Percentiles rank a stretch among this genome's conserved stretches.
phyloP scores from a whole-genome alignment of 768 basidiomycete genomes.

The Hysterangium stoloniferum region DNA sequence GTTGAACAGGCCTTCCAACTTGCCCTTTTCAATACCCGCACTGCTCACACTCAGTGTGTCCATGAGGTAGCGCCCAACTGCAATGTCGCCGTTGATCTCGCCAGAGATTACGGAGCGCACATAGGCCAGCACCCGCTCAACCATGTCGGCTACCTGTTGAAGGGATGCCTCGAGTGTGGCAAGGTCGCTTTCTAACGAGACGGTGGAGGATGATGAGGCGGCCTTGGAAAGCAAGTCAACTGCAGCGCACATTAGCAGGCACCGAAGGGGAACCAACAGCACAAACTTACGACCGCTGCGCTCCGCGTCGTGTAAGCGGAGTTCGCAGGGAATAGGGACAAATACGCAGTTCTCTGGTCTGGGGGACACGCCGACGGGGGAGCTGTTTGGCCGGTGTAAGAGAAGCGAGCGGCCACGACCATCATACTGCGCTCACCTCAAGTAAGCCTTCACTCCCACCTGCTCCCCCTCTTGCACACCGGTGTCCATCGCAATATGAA shows the following conservation, averaged over 20 bases:
- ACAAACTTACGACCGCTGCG: constrained; percentile 68
- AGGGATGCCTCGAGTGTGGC: constrained; percentile 73
- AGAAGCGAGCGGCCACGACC: not conserved
- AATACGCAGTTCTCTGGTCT: constrained; percentile 96
- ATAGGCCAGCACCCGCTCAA: constrained; percentile 80
- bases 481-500: constrained; percentile 88
- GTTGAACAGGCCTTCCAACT: constrained; percentile 47
- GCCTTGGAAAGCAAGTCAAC: constrained; percentile 64
- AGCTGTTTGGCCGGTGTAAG: constrained; percentile 34
- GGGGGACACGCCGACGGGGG: constrained; percentile 80
- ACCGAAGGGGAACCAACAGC: not conserved
- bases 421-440: constrained; percentile 48
- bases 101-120: constrained; percentile 75
- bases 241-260: constrained; percentile 24
- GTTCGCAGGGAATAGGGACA: constrained; percentile 80
- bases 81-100: constrained; percentile 70
- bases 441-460: constrained; percentile 79
- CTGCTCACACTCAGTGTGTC: constrained; percentile 72
- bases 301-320: constrained; percentile 78
- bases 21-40: constrained; percentile 56
- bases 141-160: constrained; percentile 59
- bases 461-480: constrained; percentile 53
- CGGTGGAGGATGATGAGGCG: constrained; percentile 41
- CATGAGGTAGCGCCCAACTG: constrained; percentile 87
- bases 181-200: constrained; percentile 50